phyloP scores from a whole-genome alignment of 352 stramenopile species.

The Phytophthora meadii region DNA sequence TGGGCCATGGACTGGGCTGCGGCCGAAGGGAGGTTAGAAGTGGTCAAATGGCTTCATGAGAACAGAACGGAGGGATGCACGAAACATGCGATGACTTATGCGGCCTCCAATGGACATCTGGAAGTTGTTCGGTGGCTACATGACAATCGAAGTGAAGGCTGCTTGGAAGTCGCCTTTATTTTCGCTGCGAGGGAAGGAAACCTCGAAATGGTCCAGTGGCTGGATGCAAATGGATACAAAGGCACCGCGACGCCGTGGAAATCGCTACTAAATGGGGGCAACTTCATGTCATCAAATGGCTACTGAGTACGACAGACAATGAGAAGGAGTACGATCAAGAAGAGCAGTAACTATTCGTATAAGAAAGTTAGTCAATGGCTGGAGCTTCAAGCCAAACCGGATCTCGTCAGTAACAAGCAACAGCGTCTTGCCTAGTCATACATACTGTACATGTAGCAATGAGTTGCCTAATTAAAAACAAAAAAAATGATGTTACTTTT shows the following conservation, averaged over 20 bases:
- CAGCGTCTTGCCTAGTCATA: too few species aligned
- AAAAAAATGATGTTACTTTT: too few species aligned
- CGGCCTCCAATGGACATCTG: background rate
- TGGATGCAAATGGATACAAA: background rate
- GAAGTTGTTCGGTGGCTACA: constrained; percentile 12
- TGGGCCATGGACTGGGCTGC: too few species aligned
- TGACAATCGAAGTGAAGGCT: constrained; percentile 13
- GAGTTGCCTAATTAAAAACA: too few species aligned
- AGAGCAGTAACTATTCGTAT: too few species aligned
- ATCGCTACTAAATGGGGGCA: constrained; percentile 14
- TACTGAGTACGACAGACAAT: constrained; percentile 8
- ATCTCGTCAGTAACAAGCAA: too few species aligned
- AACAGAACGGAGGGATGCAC: constrained; percentile 15
- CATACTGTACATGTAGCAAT: too few species aligned
- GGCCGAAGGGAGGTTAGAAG: too few species aligned
- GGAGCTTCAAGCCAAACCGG: too few species aligned
- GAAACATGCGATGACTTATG: constrained; percentile 1
- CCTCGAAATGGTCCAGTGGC: constrained; percentile 13
- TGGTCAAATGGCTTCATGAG: constrained; percentile 13
- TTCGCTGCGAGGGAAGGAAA: constrained; percentile 3
- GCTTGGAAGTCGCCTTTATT: constrained; percentile 2
- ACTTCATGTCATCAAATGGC: constrained; percentile 13
- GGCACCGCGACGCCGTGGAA: constrained; percentile 6
- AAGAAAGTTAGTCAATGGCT: too few species aligned
- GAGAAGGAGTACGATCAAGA: constrained; percentile 8